Conservation (phyloP, 257 asterid genomes). For the Solanum virginianum region DNA sequence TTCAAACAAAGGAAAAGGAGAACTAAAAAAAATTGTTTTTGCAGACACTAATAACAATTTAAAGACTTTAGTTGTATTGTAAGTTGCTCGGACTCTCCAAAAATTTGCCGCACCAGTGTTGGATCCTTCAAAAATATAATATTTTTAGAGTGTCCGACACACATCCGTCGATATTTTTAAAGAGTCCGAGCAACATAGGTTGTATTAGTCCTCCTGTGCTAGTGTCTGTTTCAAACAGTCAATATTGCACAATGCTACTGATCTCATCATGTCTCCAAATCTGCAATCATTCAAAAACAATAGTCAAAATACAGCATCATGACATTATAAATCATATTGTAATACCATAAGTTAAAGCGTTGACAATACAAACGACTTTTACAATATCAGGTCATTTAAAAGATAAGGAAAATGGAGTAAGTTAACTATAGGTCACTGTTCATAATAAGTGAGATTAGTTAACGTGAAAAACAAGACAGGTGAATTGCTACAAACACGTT, state of each 20-base stretch:
- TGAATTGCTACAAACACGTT: background rate
- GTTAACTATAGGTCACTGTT: background rate
- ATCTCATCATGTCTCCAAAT: conserved; percentile 2
- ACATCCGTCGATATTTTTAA: no score
- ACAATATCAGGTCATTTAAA: background rate
- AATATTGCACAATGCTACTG: background rate
- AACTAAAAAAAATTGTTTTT: background rate
- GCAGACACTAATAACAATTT: background rate
- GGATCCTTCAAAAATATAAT: no score
- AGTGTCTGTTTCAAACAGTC: conserved; percentile 1
- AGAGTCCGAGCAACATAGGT: no score
- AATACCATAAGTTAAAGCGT: background rate
- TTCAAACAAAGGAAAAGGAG: background rate
- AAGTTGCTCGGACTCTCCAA: no score
- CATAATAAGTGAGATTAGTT: background rate
- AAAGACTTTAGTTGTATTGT: background rate
- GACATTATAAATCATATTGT: background rate
- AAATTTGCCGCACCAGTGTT: no score
- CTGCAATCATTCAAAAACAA: background rate
- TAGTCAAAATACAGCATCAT: background rate
- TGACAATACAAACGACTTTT: background rate
- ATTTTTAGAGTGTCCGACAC: no score
- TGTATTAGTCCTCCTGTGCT: background rate
- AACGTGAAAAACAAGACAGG: background rate
- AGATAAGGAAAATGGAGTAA: no score